These are phyloP conservation scores for Epichloe typhina DNA, from an alignment of 2,329 filamentous ascomycete species.

Conservation along the genomic window DNA sequence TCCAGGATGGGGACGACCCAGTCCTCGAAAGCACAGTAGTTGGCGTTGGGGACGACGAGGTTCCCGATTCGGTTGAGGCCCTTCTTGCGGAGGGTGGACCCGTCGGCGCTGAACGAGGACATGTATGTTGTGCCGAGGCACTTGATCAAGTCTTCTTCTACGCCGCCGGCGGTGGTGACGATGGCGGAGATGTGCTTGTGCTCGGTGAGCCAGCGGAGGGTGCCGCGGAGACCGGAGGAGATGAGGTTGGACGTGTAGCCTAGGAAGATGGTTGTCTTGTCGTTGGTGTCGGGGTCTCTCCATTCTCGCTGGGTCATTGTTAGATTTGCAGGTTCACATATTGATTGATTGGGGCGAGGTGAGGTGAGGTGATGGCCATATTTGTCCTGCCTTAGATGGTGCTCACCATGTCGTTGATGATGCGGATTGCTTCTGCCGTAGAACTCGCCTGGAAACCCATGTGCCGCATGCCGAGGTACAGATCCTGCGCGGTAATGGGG, in stretches of 20 bases:
- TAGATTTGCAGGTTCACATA: neutral
- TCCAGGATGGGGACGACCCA: constrained; percentile 96
- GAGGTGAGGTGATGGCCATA: too few relatives aligned
- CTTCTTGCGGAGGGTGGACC: constrained; percentile 64
- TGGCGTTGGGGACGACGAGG: constrained; percentile 86
- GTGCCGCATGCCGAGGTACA: constrained; percentile 66
- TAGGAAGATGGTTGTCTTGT: constrained; percentile 84
- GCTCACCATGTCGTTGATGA: constrained; percentile 89
- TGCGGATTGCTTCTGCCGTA: constrained; percentile 74
- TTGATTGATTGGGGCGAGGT: too few relatives aligned
- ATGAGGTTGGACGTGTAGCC: constrained; percentile 97
- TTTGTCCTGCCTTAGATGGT: too few relatives aligned
- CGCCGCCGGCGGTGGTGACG: constrained; percentile 87
- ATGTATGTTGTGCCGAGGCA: constrained; percentile 91
- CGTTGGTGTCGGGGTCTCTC: constrained; percentile 64
- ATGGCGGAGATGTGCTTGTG: constrained; percentile 87
- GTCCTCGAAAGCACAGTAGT: constrained; percentile 93
- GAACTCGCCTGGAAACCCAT: constrained; percentile 68
- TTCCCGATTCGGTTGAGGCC: constrained; percentile 96
- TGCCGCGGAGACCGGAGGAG: constrained; percentile 85
- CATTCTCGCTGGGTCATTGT: constrained; percentile 48
- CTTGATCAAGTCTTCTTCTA: constrained; percentile 98
- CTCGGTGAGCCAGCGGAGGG: constrained; percentile 82
- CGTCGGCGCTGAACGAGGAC: constrained; percentile 66
- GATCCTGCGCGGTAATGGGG: constrained; percentile 72